Percentiles rank a stretch among this genome's conserved stretches.
These are phyloP conservation scores for Moesziomyces sp. DNA, from an alignment of 1,284 basidiomycete species.

Conservation along the genomic window DNA sequence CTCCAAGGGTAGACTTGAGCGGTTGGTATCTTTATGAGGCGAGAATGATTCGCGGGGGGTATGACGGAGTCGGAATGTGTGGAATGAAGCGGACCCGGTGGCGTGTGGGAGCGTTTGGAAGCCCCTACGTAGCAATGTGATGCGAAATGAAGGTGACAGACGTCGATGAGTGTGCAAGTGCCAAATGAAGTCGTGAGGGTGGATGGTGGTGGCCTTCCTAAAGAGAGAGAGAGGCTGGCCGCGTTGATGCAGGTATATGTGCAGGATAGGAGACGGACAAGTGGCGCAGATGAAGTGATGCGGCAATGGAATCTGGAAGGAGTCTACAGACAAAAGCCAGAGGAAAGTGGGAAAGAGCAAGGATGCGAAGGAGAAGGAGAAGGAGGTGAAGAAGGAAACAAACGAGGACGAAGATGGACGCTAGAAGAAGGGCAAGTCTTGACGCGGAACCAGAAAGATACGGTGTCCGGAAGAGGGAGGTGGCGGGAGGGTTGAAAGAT, in stretches of 20 bases:
- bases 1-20: neutral
- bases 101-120: slow-evolving; percentile 8
- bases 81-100: neutral
- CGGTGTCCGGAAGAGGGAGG: slow-evolving; percentile 1
- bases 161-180: slow-evolving; percentile 11
- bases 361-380: slow-evolving; percentile 2
- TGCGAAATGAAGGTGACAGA: slow-evolving; percentile 13
- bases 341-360: neutral
- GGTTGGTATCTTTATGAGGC: slow-evolving; percentile 13
- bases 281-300: neutral
- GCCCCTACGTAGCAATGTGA: neutral
- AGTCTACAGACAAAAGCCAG: neutral
- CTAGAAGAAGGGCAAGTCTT: slow-evolving; percentile 3
- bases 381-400: neutral
- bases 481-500: slow-evolving; percentile 1
- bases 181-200: slow-evolving; percentile 8
- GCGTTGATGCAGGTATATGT: slow-evolving; percentile 23
- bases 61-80: slow-evolving; percentile 3
- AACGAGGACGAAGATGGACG: neutral
- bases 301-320: slow-evolving; percentile 8
- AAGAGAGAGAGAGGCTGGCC: neutral
- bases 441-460: slow-evolving; percentile 16
- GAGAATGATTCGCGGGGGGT: slow-evolving; percentile 10
- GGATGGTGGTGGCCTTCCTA: neutral
- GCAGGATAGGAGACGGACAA: slow-evolving; percentile 16